Evolutionary conservation across 768 basidiomycete genomes (phyloP).

Genomic region (Kwoniella botswanensis): DNA sequence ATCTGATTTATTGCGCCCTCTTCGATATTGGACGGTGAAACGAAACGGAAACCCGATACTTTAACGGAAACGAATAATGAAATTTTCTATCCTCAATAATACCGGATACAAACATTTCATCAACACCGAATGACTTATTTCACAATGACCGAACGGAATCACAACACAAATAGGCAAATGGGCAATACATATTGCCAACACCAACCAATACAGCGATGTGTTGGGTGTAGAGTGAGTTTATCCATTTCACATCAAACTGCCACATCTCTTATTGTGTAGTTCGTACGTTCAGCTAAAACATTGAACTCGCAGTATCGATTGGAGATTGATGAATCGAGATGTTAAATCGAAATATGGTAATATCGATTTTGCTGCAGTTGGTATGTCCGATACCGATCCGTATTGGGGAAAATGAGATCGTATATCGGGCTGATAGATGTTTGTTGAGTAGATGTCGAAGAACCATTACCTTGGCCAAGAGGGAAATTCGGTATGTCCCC

Average conservation of each 20-base stretch:
- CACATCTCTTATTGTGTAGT: too few species aligned
- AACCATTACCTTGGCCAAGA: conserved; percentile 39
- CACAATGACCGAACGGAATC: background rate
- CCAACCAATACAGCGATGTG: conserved; percentile 41
- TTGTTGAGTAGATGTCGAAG: conserved; percentile 32
- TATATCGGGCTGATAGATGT: background rate
- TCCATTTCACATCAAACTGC: background rate
- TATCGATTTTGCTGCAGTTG: conserved; percentile 44
- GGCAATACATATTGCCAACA: conserved; percentile 38
- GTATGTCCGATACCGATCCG: conserved; percentile 15
- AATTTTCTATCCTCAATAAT: too few species aligned
- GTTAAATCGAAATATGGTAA: conserved; percentile 37
- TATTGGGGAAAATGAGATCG: background rate
- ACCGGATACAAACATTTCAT: too few species aligned
- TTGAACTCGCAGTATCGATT: conserved; percentile 31
- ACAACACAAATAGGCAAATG: conserved; percentile 32
- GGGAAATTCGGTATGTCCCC: conserved; percentile 30
- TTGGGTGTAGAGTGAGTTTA: conserved; percentile 45
- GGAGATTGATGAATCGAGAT: conserved; percentile 28
- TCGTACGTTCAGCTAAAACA: background rate
- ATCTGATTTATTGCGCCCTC: too few species aligned
- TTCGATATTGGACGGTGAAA: too few species aligned
- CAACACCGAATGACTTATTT: background rate
- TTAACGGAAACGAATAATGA: too few species aligned
- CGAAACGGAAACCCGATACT: too few species aligned